These are phyloP conservation scores for Funneliformis caledonium DNA, from an alignment of 371 early-diverging fungal species.

Conservation along the genomic window DNA sequence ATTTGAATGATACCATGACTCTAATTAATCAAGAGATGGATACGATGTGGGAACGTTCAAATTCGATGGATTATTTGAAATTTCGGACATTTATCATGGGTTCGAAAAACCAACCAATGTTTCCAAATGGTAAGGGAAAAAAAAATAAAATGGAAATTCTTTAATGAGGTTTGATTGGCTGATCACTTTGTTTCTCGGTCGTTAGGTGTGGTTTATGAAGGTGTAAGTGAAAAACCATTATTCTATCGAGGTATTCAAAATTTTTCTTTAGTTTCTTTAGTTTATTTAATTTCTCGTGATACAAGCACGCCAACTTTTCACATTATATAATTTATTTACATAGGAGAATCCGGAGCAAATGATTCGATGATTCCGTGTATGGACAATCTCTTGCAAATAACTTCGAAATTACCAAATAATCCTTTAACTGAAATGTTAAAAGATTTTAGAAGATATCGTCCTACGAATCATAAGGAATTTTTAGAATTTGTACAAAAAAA, in stretches of 20 bases:
- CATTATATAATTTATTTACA: no score
- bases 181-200: not conserved
- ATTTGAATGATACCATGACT: constrained; percentile 63
- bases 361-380: constrained; percentile 84
- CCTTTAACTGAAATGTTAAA: constrained; percentile 76
- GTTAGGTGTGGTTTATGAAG: constrained; percentile 73
- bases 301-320: not conserved
- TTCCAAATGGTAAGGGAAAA: constrained; percentile 68
- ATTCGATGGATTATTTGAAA: constrained; percentile 76
- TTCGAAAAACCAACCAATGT: constrained; percentile 87
- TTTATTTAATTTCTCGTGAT: not conserved
- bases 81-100: constrained; percentile 93
- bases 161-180: not conserved
- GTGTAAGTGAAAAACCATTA: constrained; percentile 63
- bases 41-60: constrained; percentile 75
- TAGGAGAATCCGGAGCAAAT: constrained; percentile 80
- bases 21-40: constrained; percentile 79
- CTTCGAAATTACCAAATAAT: constrained; percentile 79
- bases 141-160: not conserved
- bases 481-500: constrained; percentile 67
- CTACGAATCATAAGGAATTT: constrained; percentile 77
- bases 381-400: constrained; percentile 84
- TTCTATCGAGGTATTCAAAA: constrained; percentile 65
- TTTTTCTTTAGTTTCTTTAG: not conserved
- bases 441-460: constrained; percentile 82